These are phyloP conservation scores for Xylariaceae sp. DNA, from an alignment of 2,329 filamentous ascomycete genomes.

Conservation along the genomic window DNA sequence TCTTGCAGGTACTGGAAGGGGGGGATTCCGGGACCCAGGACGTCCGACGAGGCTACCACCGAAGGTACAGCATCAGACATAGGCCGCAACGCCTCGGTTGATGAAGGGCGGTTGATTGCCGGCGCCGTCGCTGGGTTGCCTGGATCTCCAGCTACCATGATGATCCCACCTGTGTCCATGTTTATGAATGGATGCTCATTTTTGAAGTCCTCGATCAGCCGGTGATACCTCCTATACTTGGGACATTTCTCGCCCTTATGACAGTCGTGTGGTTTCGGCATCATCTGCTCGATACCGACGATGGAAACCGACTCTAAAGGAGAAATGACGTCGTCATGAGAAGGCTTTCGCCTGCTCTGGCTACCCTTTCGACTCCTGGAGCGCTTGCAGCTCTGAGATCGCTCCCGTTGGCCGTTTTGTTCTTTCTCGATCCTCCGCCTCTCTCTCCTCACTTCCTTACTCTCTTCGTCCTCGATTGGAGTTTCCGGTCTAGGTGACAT, in stretches of 20 bases:
- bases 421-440: constrained; percentile 46
- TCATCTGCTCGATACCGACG: constrained; percentile 86
- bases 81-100: constrained; percentile 64
- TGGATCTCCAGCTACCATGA: constrained; percentile 79
- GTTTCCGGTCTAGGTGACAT: constrained; percentile 61
- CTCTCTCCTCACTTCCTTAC: constrained; percentile 56
- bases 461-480: constrained; percentile 65
- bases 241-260: constrained; percentile 85
- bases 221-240: constrained; percentile 82
- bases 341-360: constrained; percentile 44
- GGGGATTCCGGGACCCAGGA: constrained; percentile 73
- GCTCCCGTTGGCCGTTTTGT: constrained; percentile 27
- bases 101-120: constrained; percentile 60
- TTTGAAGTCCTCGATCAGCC: constrained; percentile 75
- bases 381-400: constrained; percentile 41
- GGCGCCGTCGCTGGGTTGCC: constrained; percentile 73
- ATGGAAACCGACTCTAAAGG: constrained; percentile 88
- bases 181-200: constrained; percentile 74
- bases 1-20: constrained; percentile 75
- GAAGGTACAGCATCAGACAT: constrained; percentile 80
- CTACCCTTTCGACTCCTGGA: constrained; percentile 45
- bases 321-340: constrained; percentile 70
- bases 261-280: constrained; percentile 84
- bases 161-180: constrained; percentile 65
- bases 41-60: constrained; percentile 87